Conservation (phyloP, 176 grass and related monocot species). For the Echinochloa phyllopogon region DNA sequence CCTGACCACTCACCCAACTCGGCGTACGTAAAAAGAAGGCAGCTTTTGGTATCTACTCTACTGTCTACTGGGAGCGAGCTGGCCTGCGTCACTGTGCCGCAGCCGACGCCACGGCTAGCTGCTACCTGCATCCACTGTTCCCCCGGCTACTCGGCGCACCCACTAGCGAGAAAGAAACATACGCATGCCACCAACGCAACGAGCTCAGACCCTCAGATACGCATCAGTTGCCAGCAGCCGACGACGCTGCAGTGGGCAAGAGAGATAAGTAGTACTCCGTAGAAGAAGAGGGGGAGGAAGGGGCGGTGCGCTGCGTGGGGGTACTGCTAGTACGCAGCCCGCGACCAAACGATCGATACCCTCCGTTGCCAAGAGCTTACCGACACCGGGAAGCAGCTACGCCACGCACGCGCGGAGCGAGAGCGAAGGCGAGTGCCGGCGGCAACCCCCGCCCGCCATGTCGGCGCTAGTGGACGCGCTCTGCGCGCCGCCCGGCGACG, state of each 20-base stretch:
- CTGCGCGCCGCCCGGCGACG: constrained; percentile 54
- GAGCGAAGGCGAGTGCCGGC: not conserved
- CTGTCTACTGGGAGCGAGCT: not conserved
- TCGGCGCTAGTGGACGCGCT: constrained; percentile 57
- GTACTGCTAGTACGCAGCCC: not conserved
- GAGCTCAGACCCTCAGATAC: constrained; percentile 32
- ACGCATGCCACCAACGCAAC: constrained; percentile 47
- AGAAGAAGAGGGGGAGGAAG: not conserved
- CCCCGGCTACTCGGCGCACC: constrained; percentile 16
- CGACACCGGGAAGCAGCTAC: constrained; percentile 48
- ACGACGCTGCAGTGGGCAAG: not conserved
- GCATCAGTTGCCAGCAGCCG: constrained; percentile 16
- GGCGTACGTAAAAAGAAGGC: constrained; percentile 6
- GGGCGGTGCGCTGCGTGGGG: not conserved
- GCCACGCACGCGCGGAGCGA: not conserved
- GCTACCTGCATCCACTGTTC: constrained; percentile 24
- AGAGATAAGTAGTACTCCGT: constrained; percentile 53
- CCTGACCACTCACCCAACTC: not conserved
- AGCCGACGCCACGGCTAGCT: constrained; percentile 12
- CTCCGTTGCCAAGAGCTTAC: constrained; percentile 43
- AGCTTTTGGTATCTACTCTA: constrained; percentile 35
- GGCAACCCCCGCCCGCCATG: constrained; percentile 39
- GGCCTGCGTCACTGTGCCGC: constrained; percentile 11
- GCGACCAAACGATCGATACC: not conserved
- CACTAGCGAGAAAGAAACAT: constrained; percentile 37